phyloP scores from a whole-genome alignment of 2,329 filamentous ascomycete genomes.

The Cladophialophora carrionii region DNA sequence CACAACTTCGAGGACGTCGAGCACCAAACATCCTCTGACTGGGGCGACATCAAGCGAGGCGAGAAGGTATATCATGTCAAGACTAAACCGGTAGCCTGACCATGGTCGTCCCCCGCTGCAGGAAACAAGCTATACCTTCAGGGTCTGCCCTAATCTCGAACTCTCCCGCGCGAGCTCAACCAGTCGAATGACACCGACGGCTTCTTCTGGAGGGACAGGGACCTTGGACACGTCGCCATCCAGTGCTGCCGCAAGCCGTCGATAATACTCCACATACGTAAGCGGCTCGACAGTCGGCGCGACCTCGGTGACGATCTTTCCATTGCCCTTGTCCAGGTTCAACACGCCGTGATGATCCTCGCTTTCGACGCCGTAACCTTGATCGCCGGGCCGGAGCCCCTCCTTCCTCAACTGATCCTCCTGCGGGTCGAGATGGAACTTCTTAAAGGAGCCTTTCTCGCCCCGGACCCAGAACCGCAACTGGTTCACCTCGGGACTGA shows the following conservation, averaged over 20 bases:
- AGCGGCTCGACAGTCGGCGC: slow-evolving; percentile 64
- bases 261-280: slow-evolving; percentile 72
- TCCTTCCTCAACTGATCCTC: slow-evolving; percentile 69
- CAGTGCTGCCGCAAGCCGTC: slow-evolving; percentile 57
- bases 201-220: slow-evolving; percentile 59
- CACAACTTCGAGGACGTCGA: no score
- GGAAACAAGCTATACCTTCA: slow-evolving; percentile 33
- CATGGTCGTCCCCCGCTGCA: no score
- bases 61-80: neutral
- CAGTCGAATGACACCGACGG: slow-evolving; percentile 58
- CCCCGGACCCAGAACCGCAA: slow-evolving; percentile 77
- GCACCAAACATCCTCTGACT: neutral
- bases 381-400: slow-evolving; percentile 64
- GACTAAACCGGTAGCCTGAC: neutral
- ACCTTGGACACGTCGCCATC: slow-evolving; percentile 55
- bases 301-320: slow-evolving; percentile 53
- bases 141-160: slow-evolving; percentile 55
- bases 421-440: slow-evolving; percentile 71
- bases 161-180: slow-evolving; percentile 61
- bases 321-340: slow-evolving; percentile 57
- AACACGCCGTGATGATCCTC: slow-evolving; percentile 62
- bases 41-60: neutral
- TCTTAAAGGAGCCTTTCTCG: slow-evolving; percentile 73
- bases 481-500: slow-evolving; percentile 71
- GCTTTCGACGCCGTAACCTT: slow-evolving; percentile 67